phyloP scores from a whole-genome alignment of 148 eudicot species.

The Persicaria maculosa region DNA sequence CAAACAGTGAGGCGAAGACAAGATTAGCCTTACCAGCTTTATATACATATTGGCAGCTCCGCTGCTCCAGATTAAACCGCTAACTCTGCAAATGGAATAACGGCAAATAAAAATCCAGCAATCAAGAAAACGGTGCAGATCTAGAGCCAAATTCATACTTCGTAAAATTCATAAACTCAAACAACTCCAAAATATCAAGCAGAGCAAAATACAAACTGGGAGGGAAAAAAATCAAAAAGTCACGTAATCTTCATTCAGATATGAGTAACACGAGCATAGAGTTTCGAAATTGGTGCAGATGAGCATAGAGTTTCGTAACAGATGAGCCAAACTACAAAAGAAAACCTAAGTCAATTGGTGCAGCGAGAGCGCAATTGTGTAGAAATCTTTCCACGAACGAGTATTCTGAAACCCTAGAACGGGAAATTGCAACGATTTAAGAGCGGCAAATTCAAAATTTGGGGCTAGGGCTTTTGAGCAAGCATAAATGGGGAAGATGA shows the following conservation, averaged over 20 bases:
- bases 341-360: background rate
- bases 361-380: no score
- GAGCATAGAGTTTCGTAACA: background rate
- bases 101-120: background rate
- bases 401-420: no score
- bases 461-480: background rate
- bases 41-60: conserved; percentile 45
- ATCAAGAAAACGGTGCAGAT: background rate
- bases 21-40: conserved; percentile 46
- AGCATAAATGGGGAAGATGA: background rate
- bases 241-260: background rate
- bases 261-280: background rate
- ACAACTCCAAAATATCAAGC: background rate
- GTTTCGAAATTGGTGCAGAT: background rate
- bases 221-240: no score
- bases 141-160: background rate
- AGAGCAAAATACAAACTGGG: background rate
- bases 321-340: background rate
- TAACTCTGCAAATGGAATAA: background rate
- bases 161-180: background rate
- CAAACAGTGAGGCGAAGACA: background rate
- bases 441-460: background rate
- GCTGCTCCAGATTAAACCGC: conserved; percentile 13
- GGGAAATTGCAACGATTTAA: background rate
- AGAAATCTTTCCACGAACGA: no score